phyloP scores from a whole-genome alignment of 331 rosid genomes.

The Malus hybrid region DNA sequence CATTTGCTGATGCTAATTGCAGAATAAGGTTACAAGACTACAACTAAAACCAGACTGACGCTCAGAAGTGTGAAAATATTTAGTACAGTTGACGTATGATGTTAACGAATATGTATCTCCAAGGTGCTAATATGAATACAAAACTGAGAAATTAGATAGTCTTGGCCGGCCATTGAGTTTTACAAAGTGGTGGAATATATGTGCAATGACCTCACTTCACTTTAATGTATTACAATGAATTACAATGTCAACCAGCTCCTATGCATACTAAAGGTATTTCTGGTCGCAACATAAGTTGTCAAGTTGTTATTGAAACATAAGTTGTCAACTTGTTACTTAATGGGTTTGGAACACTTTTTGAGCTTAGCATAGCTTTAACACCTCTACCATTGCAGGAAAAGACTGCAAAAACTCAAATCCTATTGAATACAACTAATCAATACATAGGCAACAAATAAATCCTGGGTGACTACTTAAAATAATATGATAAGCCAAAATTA shows the following conservation, averaged over 20 bases:
- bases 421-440: too few relatives aligned
- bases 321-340: too few relatives aligned
- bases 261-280: not conserved
- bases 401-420: too few relatives aligned
- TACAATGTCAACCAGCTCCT: not conserved
- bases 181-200: not conserved
- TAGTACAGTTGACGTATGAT: not conserved
- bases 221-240: not conserved
- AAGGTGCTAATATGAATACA: not conserved
- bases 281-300: not conserved
- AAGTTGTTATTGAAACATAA: not conserved
- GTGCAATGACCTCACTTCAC: not conserved
- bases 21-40: not conserved
- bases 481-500: too few relatives aligned
- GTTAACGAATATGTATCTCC: not conserved
- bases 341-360: too few relatives aligned
- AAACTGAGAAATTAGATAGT: not conserved
- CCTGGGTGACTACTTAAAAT: too few relatives aligned
- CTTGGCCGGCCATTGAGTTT: not conserved
- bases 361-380: too few relatives aligned
- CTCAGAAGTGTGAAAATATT: not conserved
- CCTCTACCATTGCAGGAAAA: too few relatives aligned
- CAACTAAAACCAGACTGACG: not conserved
- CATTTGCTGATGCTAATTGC: not conserved
- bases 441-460: too few relatives aligned